A percentile compares a stretch with the other conserved stretches of the same genome.
Evolutionary conservation across 139 green algal genomes (phyloP).

Genomic region (Volvox africanus): DNA sequence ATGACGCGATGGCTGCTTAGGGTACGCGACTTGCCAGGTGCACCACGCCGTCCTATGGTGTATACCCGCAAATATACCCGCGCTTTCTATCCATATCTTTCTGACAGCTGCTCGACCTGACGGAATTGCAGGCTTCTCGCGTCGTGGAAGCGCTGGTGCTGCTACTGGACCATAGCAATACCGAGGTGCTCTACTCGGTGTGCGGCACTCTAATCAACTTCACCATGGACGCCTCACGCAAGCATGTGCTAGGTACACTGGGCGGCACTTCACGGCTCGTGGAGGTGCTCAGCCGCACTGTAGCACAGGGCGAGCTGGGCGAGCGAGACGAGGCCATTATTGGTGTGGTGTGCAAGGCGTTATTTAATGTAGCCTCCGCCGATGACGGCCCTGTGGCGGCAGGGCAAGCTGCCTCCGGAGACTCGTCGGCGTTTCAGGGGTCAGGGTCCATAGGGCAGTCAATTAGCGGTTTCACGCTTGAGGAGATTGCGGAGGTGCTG

Average conservation of each 20-base stretch:
- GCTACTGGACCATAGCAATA: constrained; percentile 67
- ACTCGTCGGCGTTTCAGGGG: not conserved
- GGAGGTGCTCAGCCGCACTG: constrained; percentile 55
- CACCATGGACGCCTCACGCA: constrained; percentile 45
- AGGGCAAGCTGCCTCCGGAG: not conserved
- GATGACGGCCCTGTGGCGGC: constrained; percentile 33
- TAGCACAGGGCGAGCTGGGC: constrained; percentile 37
- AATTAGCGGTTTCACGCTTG: constrained; percentile 13
- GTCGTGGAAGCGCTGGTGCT: constrained; percentile 67
- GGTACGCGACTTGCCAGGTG: too few relatives aligned
- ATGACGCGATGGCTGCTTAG: too few relatives aligned
- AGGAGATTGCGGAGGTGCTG: constrained; percentile 44
- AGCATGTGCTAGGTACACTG: constrained; percentile 41
- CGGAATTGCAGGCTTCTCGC: constrained; percentile 3
- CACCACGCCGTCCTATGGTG: too few relatives aligned
- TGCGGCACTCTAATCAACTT: constrained; percentile 69
- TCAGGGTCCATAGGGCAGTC: not conserved
- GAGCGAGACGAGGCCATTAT: constrained; percentile 51
- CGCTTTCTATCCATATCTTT: too few relatives aligned
- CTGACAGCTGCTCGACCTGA: too few relatives aligned
- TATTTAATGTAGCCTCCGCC: constrained; percentile 58
- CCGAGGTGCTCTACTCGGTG: constrained; percentile 66
- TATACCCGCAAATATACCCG: too few relatives aligned
- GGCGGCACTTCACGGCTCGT: constrained; percentile 50
- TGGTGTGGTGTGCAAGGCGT: constrained; percentile 62